These are phyloP conservation scores for Paxillus ammoniavirescens DNA, from an alignment of 768 basidiomycete species.

Conservation along the genomic window DNA sequence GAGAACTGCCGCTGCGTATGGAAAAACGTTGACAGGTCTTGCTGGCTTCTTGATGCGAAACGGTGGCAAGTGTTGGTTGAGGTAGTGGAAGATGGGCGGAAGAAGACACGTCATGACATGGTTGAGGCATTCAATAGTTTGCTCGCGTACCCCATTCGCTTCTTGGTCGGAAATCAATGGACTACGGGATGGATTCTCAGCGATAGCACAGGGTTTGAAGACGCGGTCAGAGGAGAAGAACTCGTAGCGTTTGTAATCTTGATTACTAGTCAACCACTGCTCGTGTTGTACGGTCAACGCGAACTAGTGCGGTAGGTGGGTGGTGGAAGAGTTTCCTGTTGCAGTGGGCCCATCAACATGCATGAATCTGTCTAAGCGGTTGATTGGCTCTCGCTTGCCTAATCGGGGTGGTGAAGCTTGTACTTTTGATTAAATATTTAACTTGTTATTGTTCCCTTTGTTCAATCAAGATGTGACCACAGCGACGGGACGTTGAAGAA, in stretches of 20 bases:
- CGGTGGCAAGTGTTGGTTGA: slow-evolving; percentile 61
- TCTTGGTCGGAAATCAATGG: slow-evolving; percentile 43
- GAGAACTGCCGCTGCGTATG: slow-evolving; percentile 59
- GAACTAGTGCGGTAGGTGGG: too few species aligned
- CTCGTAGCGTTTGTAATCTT: neutral
- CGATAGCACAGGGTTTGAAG: slow-evolving; percentile 60
- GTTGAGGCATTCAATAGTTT: slow-evolving; percentile 58
- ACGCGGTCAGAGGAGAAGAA: slow-evolving; percentile 39
- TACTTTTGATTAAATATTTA: too few species aligned
- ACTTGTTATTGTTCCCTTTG: slow-evolving; percentile 17
- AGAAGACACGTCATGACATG: slow-evolving; percentile 66
- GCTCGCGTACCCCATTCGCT: slow-evolving; percentile 51
- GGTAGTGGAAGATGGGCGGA: slow-evolving; percentile 42
- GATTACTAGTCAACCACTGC: neutral
- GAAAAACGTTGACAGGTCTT: slow-evolving; percentile 40
- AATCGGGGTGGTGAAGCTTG: too few species aligned
- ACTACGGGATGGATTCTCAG: slow-evolving; percentile 45
- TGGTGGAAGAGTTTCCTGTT: too few species aligned
- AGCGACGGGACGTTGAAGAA: slow-evolving; percentile 10
- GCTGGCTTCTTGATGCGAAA: slow-evolving; percentile 50
- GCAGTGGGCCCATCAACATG: too few species aligned
- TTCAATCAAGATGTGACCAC: slow-evolving; percentile 7
- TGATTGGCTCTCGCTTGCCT: too few species aligned
- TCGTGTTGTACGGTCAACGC: too few species aligned
- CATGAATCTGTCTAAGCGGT: too few species aligned